Percentiles rank a stretch among this genome's conserved stretches.
Conservation (phyloP, 306 rosid species). For the Spatholobus suberectus region DNA sequence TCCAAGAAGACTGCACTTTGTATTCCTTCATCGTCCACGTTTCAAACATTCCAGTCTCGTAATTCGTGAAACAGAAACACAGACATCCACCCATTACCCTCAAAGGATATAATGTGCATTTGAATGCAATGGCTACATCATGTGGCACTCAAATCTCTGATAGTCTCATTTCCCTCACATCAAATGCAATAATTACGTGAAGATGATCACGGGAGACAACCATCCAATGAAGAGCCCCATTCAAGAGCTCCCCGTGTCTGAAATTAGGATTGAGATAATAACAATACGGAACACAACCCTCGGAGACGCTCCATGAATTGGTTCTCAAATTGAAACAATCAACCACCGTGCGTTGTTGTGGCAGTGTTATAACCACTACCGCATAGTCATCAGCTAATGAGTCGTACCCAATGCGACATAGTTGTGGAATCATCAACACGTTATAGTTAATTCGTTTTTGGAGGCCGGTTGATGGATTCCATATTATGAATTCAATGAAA, state of each 20-base stretch:
- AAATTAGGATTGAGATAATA: too few relatives aligned
- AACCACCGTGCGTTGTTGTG: neutral
- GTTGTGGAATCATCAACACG: neutral
- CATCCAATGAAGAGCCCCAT: neutral
- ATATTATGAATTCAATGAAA: neutral
- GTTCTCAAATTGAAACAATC: neutral
- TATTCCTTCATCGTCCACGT: neutral
- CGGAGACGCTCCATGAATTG: neutral
- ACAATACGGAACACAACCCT: too few relatives aligned
- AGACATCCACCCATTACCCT: neutral
- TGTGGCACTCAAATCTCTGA: neutral
- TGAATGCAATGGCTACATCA: neutral
- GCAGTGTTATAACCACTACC: neutral
- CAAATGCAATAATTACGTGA: neutral
- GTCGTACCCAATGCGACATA: neutral
- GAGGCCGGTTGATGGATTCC: neutral
- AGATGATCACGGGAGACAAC: neutral
- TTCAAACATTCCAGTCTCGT: neutral
- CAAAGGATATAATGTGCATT: neutral
- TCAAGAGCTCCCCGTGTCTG: neutral
- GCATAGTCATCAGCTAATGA: neutral
- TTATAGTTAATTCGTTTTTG: neutral
- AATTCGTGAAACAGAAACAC: neutral
- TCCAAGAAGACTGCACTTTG: neutral
- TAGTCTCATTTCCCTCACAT: neutral